These are phyloP conservation scores for Quercus bicolor DNA, from an alignment of 306 rosid genomes.

Conservation along the genomic window DNA sequence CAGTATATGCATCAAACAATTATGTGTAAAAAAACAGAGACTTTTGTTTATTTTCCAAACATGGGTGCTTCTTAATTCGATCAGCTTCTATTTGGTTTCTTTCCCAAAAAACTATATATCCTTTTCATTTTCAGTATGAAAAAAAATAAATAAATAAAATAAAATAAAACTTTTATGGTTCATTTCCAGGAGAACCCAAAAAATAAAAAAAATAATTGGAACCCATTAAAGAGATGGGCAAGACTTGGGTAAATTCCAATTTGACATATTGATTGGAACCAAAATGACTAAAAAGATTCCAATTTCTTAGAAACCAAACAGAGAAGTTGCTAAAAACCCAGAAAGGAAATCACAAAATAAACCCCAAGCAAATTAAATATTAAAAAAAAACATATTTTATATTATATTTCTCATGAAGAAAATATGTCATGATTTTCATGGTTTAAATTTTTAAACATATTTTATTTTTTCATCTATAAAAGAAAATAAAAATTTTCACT, in stretches of 20 bases:
- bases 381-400: not conserved
- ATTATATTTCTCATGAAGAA: too few relatives aligned
- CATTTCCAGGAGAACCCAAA: not conserved
- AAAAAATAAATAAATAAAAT: too few relatives aligned
- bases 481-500: too few relatives aligned
- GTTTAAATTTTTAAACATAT: too few relatives aligned
- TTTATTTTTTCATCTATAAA: too few relatives aligned
- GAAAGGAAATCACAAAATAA: conserved; percentile 2
- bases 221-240: not conserved
- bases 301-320: not conserved
- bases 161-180: too few relatives aligned
- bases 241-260: not conserved
- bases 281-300: not conserved
- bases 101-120: too few relatives aligned
- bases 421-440: too few relatives aligned
- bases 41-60: not conserved
- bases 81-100: too few relatives aligned
- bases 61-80: not conserved
- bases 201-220: not conserved
- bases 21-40: not conserved
- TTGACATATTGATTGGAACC: not conserved
- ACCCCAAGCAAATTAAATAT: not conserved
- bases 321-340: not conserved
- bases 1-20: not conserved
- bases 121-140: not conserved